Percentiles rank a stretch among this genome's conserved stretches.
phyloP scores from a whole-genome alignment of 768 basidiomycete genomes.

The Roridomyces roridus region DNA sequence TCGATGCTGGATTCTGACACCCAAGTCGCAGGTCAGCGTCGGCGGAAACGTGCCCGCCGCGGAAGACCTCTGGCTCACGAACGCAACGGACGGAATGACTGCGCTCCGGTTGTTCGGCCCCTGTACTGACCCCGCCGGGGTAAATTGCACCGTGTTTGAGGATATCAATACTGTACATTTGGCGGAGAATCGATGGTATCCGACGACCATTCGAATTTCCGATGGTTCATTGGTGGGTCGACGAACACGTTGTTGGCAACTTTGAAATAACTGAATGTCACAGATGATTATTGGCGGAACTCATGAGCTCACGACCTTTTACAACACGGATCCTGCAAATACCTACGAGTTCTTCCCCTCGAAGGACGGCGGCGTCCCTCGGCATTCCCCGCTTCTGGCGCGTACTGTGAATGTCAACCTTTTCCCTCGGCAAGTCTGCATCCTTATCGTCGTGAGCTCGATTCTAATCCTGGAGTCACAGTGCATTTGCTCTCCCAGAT shows the following conservation, averaged over 20 bases:
- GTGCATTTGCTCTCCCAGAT: constrained; percentile 52
- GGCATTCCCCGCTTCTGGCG: constrained; percentile 56
- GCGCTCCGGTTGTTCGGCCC: constrained; percentile 31
- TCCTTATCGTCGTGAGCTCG: constrained; percentile 27
- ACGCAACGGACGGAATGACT: constrained; percentile 37
- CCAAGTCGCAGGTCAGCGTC: constrained; percentile 33
- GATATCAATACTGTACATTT: constrained; percentile 52
- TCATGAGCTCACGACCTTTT: constrained; percentile 33
- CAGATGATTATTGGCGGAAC: constrained; percentile 36
- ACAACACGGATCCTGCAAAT: constrained; percentile 34
- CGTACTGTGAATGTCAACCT: constrained; percentile 58
- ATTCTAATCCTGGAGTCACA: constrained; percentile 47
- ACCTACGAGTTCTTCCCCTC: constrained; percentile 63
- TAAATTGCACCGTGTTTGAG: constrained; percentile 41
- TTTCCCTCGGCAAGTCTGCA: constrained; percentile 50
- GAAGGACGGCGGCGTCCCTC: constrained; percentile 41
- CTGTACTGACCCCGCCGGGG: constrained; percentile 26
- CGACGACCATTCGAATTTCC: constrained; percentile 52
- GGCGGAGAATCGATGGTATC: constrained; percentile 61
- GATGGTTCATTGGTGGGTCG: constrained; percentile 43
- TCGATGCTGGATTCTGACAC: background rate
- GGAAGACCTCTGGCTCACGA: constrained; percentile 35
- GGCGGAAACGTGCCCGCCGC: constrained; percentile 59
- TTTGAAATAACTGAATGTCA: too few species aligned
- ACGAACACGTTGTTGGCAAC: background rate